Percentiles rank a stretch among this genome's conserved stretches.
These are phyloP conservation scores for Mycena chlorophos DNA, from an alignment of 768 basidiomycete genomes.

Conservation along the genomic window DNA sequence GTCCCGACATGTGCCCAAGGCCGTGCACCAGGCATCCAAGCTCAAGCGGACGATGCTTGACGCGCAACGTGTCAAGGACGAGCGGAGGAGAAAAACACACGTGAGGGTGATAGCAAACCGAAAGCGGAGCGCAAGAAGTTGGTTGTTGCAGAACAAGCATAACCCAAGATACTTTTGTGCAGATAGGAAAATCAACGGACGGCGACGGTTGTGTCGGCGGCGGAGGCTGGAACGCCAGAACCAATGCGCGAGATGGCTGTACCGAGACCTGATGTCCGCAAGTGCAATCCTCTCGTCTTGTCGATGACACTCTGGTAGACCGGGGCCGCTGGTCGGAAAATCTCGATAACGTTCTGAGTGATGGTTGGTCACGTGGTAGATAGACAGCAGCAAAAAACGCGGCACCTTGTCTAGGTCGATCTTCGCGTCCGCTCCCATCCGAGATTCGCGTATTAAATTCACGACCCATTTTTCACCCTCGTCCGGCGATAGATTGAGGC, in stretches of 20 bases:
- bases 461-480: slow-evolving; percentile 99
- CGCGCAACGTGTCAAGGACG: slow-evolving; percentile 86
- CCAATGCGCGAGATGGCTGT: slow-evolving; percentile 56
- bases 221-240: background rate
- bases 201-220: background rate
- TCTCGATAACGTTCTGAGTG: slow-evolving; percentile 89
- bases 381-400: slow-evolving; percentile 16
- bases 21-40: slow-evolving; percentile 84
- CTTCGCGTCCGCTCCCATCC: slow-evolving; percentile 96
- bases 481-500: slow-evolving; percentile 88
- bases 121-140: slow-evolving; percentile 89
- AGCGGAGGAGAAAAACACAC: slow-evolving; percentile 84
- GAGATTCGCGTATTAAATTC: slow-evolving; percentile 95
- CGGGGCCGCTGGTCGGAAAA: slow-evolving; percentile 84
- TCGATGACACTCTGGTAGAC: slow-evolving; percentile 95
- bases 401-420: slow-evolving; percentile 96
- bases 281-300: slow-evolving; percentile 87
- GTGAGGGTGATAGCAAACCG: slow-evolving; percentile 83
- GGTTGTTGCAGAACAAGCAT: slow-evolving; percentile 79
- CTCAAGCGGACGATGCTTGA: slow-evolving; percentile 95
- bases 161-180: slow-evolving; percentile 5
- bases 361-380: background rate
- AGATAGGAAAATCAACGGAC: background rate
- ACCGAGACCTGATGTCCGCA: slow-evolving; percentile 88
- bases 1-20: slow-evolving; percentile 81